Conservation (phyloP, 495 filamentous ascomycete species). For the Tuber umbilicatum region DNA sequence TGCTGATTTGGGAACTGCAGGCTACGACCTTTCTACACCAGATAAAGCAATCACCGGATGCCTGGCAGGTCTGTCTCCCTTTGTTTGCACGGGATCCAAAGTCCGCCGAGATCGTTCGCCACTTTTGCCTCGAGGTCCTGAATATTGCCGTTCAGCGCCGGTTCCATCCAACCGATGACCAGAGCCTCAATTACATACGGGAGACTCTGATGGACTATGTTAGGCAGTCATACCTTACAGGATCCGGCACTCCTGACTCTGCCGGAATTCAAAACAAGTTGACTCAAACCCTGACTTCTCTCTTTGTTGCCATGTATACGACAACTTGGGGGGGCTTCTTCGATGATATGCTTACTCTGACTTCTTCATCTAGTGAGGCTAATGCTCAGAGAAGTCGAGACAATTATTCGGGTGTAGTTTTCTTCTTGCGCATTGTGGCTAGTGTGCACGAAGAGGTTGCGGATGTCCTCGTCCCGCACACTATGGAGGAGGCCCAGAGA, state of each 20-base stretch:
- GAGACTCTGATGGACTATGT: conserved; percentile 73
- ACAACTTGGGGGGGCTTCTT: conserved; percentile 80
- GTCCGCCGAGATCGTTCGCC: conserved; percentile 72
- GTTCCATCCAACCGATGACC: conserved; percentile 59
- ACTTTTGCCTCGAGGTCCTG: conserved; percentile 81
- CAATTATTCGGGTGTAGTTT: conserved; percentile 66
- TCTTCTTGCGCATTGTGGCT: conserved; percentile 80
- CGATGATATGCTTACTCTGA: conserved; percentile 73
- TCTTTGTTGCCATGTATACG: conserved; percentile 79
- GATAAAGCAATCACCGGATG: conserved; percentile 44
- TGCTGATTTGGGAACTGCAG: conserved; percentile 11
- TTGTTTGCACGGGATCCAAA: conserved; percentile 80
- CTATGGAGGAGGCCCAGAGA: conserved; percentile 64
- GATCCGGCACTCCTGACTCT: conserved; percentile 55
- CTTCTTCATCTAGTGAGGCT: conserved; percentile 50
- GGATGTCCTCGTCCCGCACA: conserved; percentile 73
- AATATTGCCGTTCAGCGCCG: conserved; percentile 73
- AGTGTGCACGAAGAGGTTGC: conserved; percentile 97
- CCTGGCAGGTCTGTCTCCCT: conserved; percentile 76
- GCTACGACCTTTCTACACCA: conserved; percentile 38
- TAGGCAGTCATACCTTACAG: conserved; percentile 59
- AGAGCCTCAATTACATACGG: conserved; percentile 62
- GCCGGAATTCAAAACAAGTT: conserved; percentile 89
- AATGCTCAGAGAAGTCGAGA: conserved; percentile 47
- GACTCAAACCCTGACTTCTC: conserved; percentile 83